A percentile compares a stretch with the other conserved stretches of the same genome.
Evolutionary conservation across 192 early-diverging fungal species (phyloP).

Genomic region (Haplosporangium gracile): DNA sequence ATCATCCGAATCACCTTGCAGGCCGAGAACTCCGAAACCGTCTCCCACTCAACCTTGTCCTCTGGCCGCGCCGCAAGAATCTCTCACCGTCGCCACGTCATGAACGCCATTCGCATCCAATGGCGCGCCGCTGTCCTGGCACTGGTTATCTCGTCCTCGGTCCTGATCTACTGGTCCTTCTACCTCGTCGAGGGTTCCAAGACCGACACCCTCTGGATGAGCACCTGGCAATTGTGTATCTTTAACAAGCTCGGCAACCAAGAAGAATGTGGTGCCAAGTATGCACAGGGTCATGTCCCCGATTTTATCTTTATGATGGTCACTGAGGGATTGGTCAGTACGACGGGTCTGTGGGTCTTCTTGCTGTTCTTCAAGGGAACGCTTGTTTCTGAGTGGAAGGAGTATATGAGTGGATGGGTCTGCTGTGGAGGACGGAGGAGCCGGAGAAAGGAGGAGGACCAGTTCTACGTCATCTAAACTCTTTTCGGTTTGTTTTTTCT

Average conservation of each 20-base stretch:
- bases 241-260: constrained; percentile 33
- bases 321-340: constrained; percentile 58
- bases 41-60: constrained; percentile 48
- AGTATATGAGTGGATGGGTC: constrained; percentile 60
- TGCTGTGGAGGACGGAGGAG: constrained; percentile 36
- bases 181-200: constrained; percentile 59
- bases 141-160: constrained; percentile 51
- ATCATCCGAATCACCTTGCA: constrained; percentile 59
- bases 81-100: constrained; percentile 61
- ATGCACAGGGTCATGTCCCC: constrained; percentile 52
- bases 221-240: constrained; percentile 62
- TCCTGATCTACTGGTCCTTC: constrained; percentile 67
- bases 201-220: constrained; percentile 47
- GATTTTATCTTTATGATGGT: constrained; percentile 62
- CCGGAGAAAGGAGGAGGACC: constrained; percentile 52
- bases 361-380: constrained; percentile 60
- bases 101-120: constrained; percentile 65
- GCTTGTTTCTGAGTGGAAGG: constrained; percentile 60
- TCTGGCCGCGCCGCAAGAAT: constrained; percentile 45
- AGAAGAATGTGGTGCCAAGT: constrained; percentile 51
- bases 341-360: constrained; percentile 63
- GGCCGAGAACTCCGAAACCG: constrained; percentile 45
- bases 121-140: constrained; percentile 66
- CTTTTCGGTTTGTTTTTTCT: neutral
- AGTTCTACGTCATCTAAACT: constrained; percentile 63